Evolutionary conservation across 192 early-diverging fungal genomes (phyloP).

Genomic region (Phycomyces nitens): DNA sequence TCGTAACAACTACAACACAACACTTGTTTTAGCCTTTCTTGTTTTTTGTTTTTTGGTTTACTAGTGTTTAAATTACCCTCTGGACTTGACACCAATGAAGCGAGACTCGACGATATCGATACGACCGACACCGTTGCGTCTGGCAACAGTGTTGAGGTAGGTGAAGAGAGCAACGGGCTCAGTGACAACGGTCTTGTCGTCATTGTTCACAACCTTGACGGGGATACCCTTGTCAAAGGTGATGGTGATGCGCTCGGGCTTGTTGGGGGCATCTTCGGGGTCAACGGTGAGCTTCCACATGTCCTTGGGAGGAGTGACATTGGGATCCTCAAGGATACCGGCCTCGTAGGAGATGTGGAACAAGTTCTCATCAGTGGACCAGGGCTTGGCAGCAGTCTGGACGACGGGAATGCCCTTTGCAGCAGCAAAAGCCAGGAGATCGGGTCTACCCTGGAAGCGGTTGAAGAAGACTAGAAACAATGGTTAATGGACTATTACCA

Average conservation of each 20-base stretch:
- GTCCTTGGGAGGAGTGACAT: conserved; percentile 92
- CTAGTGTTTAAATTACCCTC: conserved; percentile 48
- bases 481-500: background rate
- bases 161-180: conserved; percentile 83
- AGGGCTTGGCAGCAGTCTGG: conserved; percentile 95
- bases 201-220: conserved; percentile 81
- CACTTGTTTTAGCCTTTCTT: background rate
- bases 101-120: conserved; percentile 99
- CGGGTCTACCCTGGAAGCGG: conserved; percentile 89
- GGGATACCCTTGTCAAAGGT: conserved; percentile 88
- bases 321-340: conserved; percentile 96
- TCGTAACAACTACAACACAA: conserved; percentile 76
- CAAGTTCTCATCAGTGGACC: conserved; percentile 99
- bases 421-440: conserved; percentile 87
- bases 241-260: conserved; percentile 91
- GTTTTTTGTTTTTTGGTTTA: no score
- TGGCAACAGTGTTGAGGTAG: conserved; percentile 92
- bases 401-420: conserved; percentile 89
- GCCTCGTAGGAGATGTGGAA: conserved; percentile 99
- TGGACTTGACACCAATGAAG: conserved; percentile 98
- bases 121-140: conserved; percentile 97
- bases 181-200: conserved; percentile 65
- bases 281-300: conserved; percentile 99
- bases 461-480: conserved; percentile 77
- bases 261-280: conserved; percentile 95